Evolutionary conservation across 768 basidiomycete species (phyloP), one percentile per base, ranked within the genome.

Genomic region (Hortiboletus flavorubellus): DNA sequence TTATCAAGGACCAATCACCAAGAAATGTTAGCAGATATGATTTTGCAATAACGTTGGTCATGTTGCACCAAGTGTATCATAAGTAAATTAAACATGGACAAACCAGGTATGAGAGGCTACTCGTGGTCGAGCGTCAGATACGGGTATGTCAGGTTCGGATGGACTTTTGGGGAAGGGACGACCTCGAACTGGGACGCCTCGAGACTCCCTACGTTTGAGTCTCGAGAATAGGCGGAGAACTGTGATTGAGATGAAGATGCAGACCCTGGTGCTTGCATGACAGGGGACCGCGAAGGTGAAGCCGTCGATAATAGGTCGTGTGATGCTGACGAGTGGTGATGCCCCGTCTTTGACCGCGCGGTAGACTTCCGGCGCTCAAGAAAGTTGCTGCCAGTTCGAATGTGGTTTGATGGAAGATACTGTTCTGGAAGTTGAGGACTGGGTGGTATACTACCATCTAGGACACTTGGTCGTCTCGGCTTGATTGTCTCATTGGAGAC

Each of bases 121-220:
- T 72, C 69, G 51, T 80, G 76, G 63, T 84, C 81, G 52, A 80
- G 66, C 29, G 69, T 72, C 68, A 80, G 76, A 63, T 85, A 85
- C 21, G 86, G 84, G 65, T 85, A 84, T 56, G 78, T 73, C 58
- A 85, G 74, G 61, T 66, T 75, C 59, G 60, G 61, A 54, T 57
- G 70, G 67, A 61, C 72, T 72, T 70, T 78, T 78, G 39, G 85
- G 21, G 62, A 76, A 23, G 81, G 78, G 31, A 86, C 78, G 37
- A 85, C 78, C 70, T 88, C 87, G 63, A 86, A 87, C 63, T 86
- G 84, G 15, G 84, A 82, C 14, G 73, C 76, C 61, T 89, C 86
- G 54, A 85, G 78, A 64, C 75, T 76, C 46, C 72, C 75, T 53
- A 54, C 47, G 15, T 64, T 54, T 34, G 65, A 62, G 51, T 61